Percentiles rank a stretch among this genome's conserved stretches.
Conservation (phyloP, 495 filamentous ascomycete species). For the Aspergillus nanangensis region DNA sequence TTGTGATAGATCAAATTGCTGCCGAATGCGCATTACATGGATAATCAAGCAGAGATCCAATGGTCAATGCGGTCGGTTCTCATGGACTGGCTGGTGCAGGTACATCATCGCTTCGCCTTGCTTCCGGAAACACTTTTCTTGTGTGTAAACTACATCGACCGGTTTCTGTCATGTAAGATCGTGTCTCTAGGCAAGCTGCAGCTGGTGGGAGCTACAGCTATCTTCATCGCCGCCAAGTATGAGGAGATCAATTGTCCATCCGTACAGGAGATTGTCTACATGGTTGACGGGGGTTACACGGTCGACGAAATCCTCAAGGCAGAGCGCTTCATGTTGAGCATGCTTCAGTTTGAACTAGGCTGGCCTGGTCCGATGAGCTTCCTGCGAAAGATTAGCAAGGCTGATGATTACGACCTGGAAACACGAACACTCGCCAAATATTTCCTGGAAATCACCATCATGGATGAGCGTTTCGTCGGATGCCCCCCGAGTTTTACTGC, state of each 20-base stretch:
- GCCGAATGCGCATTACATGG: conserved; percentile 92
- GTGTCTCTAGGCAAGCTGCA: conserved; percentile 94
- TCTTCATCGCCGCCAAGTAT: conserved; percentile 96
- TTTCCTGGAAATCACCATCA: conserved; percentile 92
- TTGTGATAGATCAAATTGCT: conserved; percentile 63
- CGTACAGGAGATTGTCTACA: conserved; percentile 91
- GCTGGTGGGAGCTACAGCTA: conserved; percentile 91
- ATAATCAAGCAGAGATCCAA: conserved; percentile 91
- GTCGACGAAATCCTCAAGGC: conserved; percentile 94
- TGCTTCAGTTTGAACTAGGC: conserved; percentile 90
- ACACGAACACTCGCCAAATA: conserved; percentile 96
- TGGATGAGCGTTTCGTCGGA: conserved; percentile 96
- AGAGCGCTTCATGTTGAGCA: conserved; percentile 94
- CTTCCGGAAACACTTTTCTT: conserved; percentile 94
- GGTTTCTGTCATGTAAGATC: conserved; percentile 90
- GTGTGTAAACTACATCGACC: conserved; percentile 91
- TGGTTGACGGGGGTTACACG: conserved; percentile 90
- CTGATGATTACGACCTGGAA: conserved; percentile 95
- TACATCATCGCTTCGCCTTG: conserved; percentile 84
- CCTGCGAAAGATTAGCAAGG: conserved; percentile 92
- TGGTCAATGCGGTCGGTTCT: conserved; percentile 98
- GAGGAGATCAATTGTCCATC: conserved; percentile 98
- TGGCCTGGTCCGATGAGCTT: conserved; percentile 99
- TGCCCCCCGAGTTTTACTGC: conserved; percentile 85
- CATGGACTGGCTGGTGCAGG: conserved; percentile 97